Base-by-base conservation (phyloP, 106 monocot species). In the Posidonia australis region DNA sequence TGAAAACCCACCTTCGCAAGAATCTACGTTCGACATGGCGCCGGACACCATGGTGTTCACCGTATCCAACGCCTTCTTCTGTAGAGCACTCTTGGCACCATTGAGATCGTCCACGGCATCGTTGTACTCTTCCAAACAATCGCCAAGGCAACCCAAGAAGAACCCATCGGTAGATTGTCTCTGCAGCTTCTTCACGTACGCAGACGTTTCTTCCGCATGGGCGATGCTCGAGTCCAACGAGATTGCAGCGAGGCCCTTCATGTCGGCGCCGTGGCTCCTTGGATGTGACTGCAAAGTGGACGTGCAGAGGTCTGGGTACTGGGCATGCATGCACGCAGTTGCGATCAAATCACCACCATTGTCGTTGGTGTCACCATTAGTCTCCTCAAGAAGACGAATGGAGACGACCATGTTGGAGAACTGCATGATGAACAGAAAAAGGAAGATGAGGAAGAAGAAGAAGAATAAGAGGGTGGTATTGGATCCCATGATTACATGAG, bases 281-380 rank as follows among this genome's bases (percentile, higher is more conserved):
- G 83, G 77, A 69, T 76, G 53, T 59, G 81, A 75, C 25, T 42
- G 24, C 58, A 92, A 79, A 47, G 79, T 67, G 52, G 79, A 44
- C 53, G 82, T 22, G 77, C 92, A 92, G 54, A 87, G 64, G 70
- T 82, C 79, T 79, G 68, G 79, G 77, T 76, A 79, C 30, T 74
- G 43, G 13, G 79, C 84, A 12, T 74, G 51, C 29, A 62, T 82
- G 77, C 91, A 92, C 0, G 81, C 78, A 7, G 20, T 62, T 24
- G 68, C 41, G 45, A 86, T 66, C 30, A 81, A 64, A n/a, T 68
- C 27, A 11, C 11, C 44, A 13, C 10, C 43, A n/a, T 27, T 11
- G 14, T 7, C 66, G 31, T 19, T 51, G n/a, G 17, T 27, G 9
- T 24, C 22, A 21, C 25, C 22, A 26, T 22, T 55, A 10, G 9